phyloP scores from a whole-genome alignment of 2,329 filamentous ascomycete genomes.

The Rutstroemia sydowiana region DNA sequence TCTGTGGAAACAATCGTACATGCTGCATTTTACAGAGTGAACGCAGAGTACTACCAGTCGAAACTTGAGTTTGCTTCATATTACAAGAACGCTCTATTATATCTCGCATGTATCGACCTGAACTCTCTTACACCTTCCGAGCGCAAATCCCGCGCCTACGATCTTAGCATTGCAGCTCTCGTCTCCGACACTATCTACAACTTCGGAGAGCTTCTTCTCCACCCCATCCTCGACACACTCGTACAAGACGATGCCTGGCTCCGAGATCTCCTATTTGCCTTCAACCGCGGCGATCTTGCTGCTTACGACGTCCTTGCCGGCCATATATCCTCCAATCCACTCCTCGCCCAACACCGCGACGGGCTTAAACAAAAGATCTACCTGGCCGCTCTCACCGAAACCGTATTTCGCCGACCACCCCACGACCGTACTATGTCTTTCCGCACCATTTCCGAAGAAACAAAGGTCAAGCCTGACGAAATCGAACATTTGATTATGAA shows the following conservation, averaged over 20 bases:
- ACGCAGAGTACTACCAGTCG: slow-evolving; percentile 87
- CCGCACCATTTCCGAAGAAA: slow-evolving; percentile 78
- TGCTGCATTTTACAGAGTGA: slow-evolving; percentile 91
- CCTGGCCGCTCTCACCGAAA: slow-evolving; percentile 89
- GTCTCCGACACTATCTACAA: slow-evolving; percentile 97
- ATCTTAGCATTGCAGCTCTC: slow-evolving; percentile 84
- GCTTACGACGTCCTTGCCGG: slow-evolving; percentile 78
- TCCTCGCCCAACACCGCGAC: slow-evolving; percentile 70
- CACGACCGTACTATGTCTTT: slow-evolving; percentile 96
- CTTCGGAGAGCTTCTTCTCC: slow-evolving; percentile 96
- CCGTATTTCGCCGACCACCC: slow-evolving; percentile 89
- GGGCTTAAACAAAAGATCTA: slow-evolving; percentile 98
- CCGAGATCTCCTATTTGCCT: slow-evolving; percentile 90
- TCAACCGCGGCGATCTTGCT: slow-evolving; percentile 88
- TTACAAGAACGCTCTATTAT: slow-evolving; percentile 95
- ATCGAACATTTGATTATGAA: slow-evolving; percentile 99
- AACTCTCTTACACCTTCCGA: slow-evolving; percentile 66
- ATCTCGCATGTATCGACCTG: slow-evolving; percentile 91
- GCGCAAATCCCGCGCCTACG: slow-evolving; percentile 77
- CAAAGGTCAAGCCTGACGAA: slow-evolving; percentile 81
- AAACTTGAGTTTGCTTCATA: slow-evolving; percentile 92
- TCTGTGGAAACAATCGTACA: slow-evolving; percentile 93
- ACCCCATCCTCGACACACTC: slow-evolving; percentile 87
- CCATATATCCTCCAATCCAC: slow-evolving; percentile 71
- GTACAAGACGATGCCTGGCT: slow-evolving; percentile 78